Evolutionary conservation across 2,329 filamentous ascomycete genomes (phyloP), one percentile per base, ranked within the genome.

Genomic region (Lecanicillium sp.): DNA sequence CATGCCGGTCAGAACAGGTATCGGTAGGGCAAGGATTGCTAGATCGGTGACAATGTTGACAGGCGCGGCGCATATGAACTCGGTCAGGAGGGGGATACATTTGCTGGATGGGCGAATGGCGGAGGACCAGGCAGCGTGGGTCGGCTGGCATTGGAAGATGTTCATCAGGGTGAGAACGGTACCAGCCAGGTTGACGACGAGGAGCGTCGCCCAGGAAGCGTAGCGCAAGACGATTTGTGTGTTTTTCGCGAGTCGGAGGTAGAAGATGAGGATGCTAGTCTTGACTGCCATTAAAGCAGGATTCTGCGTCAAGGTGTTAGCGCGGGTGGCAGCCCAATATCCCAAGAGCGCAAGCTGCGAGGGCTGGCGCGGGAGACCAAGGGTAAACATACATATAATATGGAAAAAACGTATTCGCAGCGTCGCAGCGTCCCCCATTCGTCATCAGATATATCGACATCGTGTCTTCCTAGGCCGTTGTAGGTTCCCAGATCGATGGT

Each of bases 41-140:
- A 96, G 68, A 54, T 96, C 89, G 15, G 88, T 94, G 45, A 94
- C 81, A 49, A 96, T 86, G 62, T 96, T 96, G 55, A 95, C 77
- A 0, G 90, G 89, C 0, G 89, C 84, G 5, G 88, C 90, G 55
- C 77, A 80, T 37, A 80, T 77, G 51, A 80, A 80, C 44, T 79
- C 74, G 48, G 74, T 79, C 20, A 79, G 62, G 4, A 79, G 59
- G 1, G 77, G 72, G 37, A 80, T 71, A 46, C 77, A 81, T 19
- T 45, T 54, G 15, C 60, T 56, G 11, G 52, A 51, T 4, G 62
- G 50, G 4, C 51, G 43, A 13, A 56, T 46, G 9, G 50, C 51
- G 3, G 60, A 48, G 43, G 67, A 60, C 65, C 86, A 94, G 11
- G 79, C 82, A 18, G 85, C 82, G n/a, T 59, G 53, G 19, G 89